phyloP scores from a whole-genome alignment of 495 filamentous ascomycete species.

The Daldinia bambusicola region DNA sequence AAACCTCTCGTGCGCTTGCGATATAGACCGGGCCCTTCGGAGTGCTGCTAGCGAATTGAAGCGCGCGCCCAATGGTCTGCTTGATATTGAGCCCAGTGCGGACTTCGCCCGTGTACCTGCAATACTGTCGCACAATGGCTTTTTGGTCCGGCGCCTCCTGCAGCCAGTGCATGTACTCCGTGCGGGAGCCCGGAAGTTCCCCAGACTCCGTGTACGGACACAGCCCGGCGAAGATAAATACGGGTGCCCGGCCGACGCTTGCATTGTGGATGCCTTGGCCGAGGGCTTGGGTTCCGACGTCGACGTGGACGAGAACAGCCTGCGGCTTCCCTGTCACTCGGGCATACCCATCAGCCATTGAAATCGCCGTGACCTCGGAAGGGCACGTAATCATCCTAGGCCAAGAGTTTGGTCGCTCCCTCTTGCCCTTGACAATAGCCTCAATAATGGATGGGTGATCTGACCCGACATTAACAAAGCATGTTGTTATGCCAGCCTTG shows the following conservation, averaged over 20 bases:
- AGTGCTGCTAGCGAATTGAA: conserved; percentile 77
- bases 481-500: conserved; percentile 73
- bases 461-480: conserved; percentile 81
- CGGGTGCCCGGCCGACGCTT: conserved; percentile 75
- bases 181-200: conserved; percentile 75
- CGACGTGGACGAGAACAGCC: conserved; percentile 81
- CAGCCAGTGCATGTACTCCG: conserved; percentile 86
- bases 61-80: conserved; percentile 77
- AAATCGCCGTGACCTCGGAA: conserved; percentile 75
- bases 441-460: conserved; percentile 82
- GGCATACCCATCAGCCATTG: conserved; percentile 83
- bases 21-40: conserved; percentile 80
- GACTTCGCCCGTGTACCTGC: conserved; percentile 77
- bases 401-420: conserved; percentile 58
- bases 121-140: conserved; percentile 79
- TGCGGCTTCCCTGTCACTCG: conserved; percentile 76
- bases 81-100: conserved; percentile 81
- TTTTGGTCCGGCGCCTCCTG: conserved; percentile 84
- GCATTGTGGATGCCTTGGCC: conserved; percentile 84
- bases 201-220: conserved; percentile 80
- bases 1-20: conserved; percentile 71
- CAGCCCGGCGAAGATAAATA: conserved; percentile 80
- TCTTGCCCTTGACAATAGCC: conserved; percentile 77
- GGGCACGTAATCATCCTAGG: conserved; percentile 80
- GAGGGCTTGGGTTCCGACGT: conserved; percentile 82